phyloP scores from a whole-genome alignment of 257 asterid species.

The Knoxia roxburghii region DNA sequence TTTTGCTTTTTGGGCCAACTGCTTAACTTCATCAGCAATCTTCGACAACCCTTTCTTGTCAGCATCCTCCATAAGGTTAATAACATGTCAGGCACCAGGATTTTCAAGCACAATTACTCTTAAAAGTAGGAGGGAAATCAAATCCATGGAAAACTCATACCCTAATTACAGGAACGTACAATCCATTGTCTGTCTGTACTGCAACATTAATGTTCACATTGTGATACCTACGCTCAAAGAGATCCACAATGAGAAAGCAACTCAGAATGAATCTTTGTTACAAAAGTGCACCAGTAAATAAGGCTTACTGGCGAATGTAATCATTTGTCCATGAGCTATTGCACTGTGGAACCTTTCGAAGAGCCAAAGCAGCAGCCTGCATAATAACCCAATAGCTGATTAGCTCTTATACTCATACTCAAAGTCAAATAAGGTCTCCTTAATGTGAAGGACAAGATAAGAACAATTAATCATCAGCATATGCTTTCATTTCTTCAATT shows the following conservation, averaged over 20 bases:
- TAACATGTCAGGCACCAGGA: constrained; percentile 4
- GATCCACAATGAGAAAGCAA: neutral
- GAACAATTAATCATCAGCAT: neutral
- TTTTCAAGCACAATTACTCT: neutral
- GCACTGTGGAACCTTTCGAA: constrained; percentile 88
- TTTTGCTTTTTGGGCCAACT: constrained; percentile 75
- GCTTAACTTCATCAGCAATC: constrained; percentile 82
- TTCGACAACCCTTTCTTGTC: constrained; percentile 89
- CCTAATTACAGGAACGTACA: constrained; percentile 79
- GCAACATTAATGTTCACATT: constrained; percentile 89
- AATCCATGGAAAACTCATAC: constrained; percentile 29
- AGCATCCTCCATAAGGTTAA: constrained; percentile 60
- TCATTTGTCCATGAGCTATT: constrained; percentile 98
- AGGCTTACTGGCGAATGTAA: constrained; percentile 92
- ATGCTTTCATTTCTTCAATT: neutral
- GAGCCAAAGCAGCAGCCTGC: constrained; percentile 99
- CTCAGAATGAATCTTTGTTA: neutral
- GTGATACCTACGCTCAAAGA: constrained; percentile 48
- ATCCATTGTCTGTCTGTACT: constrained; percentile 93
- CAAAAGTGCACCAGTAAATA: constrained; percentile 9
- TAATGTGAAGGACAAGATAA: neutral
- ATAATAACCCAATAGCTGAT: constrained; percentile 12
- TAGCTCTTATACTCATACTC: neutral
- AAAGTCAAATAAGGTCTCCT: neutral
- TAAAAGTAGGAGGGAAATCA: constrained; percentile 7